A percentile compares a stretch with the other conserved stretches of the same genome.
These are phyloP conservation scores for Aspergillus indologenus DNA, from an alignment of 495 filamentous ascomycete genomes.

Conservation along the genomic window DNA sequence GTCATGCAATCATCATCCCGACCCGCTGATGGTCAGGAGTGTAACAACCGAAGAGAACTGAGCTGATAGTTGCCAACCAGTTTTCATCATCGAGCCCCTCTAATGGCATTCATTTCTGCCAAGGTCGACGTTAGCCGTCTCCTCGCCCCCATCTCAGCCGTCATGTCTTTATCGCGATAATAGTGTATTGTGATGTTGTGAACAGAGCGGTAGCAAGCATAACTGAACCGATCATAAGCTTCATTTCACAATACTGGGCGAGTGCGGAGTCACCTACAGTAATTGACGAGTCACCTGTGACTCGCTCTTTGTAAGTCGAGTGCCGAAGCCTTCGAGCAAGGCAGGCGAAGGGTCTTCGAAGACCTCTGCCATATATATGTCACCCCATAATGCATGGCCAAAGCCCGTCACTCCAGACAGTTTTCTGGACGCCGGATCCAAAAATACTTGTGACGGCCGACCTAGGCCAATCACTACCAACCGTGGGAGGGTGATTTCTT, in stretches of 20 bases:
- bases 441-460: slow-evolving; percentile 53
- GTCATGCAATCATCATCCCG: not conserved
- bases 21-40: not conserved
- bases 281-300: slow-evolving; percentile 30
- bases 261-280: slow-evolving; percentile 29
- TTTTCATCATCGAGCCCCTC: not conserved
- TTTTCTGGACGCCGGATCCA: slow-evolving; percentile 48
- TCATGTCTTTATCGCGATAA: slow-evolving; percentile 38
- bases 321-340: slow-evolving; percentile 40
- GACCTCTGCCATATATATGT: slow-evolving; percentile 45
- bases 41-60: not conserved
- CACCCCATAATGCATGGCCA: slow-evolving; percentile 49
- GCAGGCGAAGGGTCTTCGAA: slow-evolving; percentile 36
- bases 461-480: slow-evolving; percentile 58
- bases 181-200: slow-evolving; percentile 40
- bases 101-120: slow-evolving; percentile 22
- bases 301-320: slow-evolving; percentile 21
- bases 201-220: slow-evolving; percentile 42
- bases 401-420: slow-evolving; percentile 47
- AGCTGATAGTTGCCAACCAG: not conserved
- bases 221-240: slow-evolving; percentile 23
- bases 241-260: not conserved
- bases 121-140: slow-evolving; percentile 33
- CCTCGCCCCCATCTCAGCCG: slow-evolving; percentile 37
- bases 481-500: slow-evolving; percentile 53